phyloP scores from a whole-genome alignment of 169 alveolate genomes.

The Plasmodium vinckei region DNA sequence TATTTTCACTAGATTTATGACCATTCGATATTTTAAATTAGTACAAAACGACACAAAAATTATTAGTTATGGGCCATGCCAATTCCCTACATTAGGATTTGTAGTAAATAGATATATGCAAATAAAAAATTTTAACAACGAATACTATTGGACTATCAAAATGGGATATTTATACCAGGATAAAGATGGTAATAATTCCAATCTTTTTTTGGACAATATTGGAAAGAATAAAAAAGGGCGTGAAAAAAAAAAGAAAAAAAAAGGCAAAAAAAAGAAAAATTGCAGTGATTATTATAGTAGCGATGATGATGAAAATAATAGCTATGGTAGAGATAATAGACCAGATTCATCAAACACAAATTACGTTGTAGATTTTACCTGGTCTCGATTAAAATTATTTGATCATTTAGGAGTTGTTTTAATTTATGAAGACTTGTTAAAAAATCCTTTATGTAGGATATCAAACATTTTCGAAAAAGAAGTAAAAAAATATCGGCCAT shows the following conservation, averaged over 20 bases:
- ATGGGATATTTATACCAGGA: conserved; percentile 40
- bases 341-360: conserved; percentile 1
- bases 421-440: conserved; percentile 54
- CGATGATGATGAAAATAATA: not conserved
- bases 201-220: not conserved
- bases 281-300: conserved; percentile 12
- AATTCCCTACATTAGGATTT: conserved; percentile 99
- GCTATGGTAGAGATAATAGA: not conserved
- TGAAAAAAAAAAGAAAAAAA: not conserved
- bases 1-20: conserved; percentile 87
- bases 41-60: conserved; percentile 83
- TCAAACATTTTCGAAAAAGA: conserved; percentile 74
- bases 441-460: conserved; percentile 56
- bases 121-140: conserved; percentile 92
- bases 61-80: conserved; percentile 98
- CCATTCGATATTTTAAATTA: conserved; percentile 80
- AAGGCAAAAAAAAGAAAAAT: not conserved
- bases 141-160: conserved; percentile 94
- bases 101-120: conserved; percentile 96
- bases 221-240: not conserved
- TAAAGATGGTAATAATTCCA: conserved; percentile 15
- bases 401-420: conserved; percentile 66
- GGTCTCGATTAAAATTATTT: conserved; percentile 70
- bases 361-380: conserved; percentile 57
- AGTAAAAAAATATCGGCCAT: conserved; percentile 86